Base-by-base conservation (phyloP, 495 filamentous ascomycete species). In the Cudoniella acicularis region DNA sequence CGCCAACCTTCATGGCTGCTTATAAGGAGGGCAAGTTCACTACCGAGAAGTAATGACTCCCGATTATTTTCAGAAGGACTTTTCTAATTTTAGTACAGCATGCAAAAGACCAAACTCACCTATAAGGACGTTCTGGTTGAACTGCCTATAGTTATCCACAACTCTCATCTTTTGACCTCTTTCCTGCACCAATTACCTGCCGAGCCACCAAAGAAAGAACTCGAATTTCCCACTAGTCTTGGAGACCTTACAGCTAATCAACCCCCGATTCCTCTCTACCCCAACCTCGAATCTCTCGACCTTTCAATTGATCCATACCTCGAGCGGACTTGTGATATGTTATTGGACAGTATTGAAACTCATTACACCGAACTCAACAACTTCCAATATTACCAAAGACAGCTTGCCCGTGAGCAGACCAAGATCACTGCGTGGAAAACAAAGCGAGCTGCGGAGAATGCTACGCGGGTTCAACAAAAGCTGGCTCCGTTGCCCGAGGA, bases 331-430 rank as follows among this genome's bases (percentile, higher is more conserved):
- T 94, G 90, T 74, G 92, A 98, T 69, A 84, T 96, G 61, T 83
- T 98, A 22, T 85, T 98, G 57, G 94, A 98, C 58, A 90, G 86
- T 76, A 98, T 98, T 69, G 94, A 98, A 79, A 84, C 87, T 22
- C 94, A 98, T 79, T 92, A 98, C 75, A 96, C 92, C 49, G 94
- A 98, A 75, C 87, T 93, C 70, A 98, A 98, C 83, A 98, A 98
- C 80, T 89, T 91, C 77, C 91, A 96, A 75, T 98, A 96, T 80
- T 96, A 98, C 79, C 91, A 96, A 76, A 85, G 94, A 54, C 91
- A 95, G 67, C 80, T 97, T n/a, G 87, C 86, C 22, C 90, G 94
- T 51, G 94, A 98, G 79, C 95, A 98, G 76, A 76, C 87, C 62
- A 98, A 98, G 82, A 96, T 98, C 67, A 86, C 88, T 42, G 84